Base-by-base conservation (phyloP, 2,329 filamentous ascomycete species). In the Arthrobotrys musiformis region DNA sequence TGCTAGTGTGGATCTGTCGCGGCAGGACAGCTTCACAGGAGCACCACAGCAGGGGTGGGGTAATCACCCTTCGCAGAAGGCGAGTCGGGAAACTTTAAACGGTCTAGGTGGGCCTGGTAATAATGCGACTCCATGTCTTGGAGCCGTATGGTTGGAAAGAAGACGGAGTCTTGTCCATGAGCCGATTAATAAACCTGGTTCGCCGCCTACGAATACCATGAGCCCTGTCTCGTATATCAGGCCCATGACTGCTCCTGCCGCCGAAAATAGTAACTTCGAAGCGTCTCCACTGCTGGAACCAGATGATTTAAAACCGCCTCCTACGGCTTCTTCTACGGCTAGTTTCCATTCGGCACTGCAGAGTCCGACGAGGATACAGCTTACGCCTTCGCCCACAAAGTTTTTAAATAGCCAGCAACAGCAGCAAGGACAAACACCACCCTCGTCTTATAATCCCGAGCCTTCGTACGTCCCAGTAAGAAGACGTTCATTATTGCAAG, bases 341-440 rank as follows among this genome's bases (percentile, higher is more conserved):
- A 76, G 72, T 66, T 76, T 76, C 64, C 72, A 76, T 60, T 76
- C 72, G 13, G 72, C 72, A 24, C 40, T 76, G 64, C 72, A 76
- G 64, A 76, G 72, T 54, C 72, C 72, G 26, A 76, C 64, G 8
- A 76, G 66, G 28, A 30, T 69, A 17, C 70, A 75, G 64, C 66
- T 70, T 26, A 70, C 64, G 4, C 72, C 72, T 44, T 70, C 64
- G 8, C 72, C 72, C 15, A 76, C 72, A 22, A 76, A 76, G 58
- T 60, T 64, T 15, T 33, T 52, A 8, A 58, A 58, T 35, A 17
- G n/a, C 2, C 44, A 64, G 17, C 67, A 67, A 9, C 42, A 35
- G 17, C 42, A 68, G 26, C 63, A 69, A 11, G 22, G 19, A 7
- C 35, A 46, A 4, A 40, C 63, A 22, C 46, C 54, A 30, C 56